Evolutionary conservation across 2,329 filamentous ascomycete species (phyloP), one percentile per base, ranked within the genome.

Genomic region (Hymenoscyphus infarciens): DNA sequence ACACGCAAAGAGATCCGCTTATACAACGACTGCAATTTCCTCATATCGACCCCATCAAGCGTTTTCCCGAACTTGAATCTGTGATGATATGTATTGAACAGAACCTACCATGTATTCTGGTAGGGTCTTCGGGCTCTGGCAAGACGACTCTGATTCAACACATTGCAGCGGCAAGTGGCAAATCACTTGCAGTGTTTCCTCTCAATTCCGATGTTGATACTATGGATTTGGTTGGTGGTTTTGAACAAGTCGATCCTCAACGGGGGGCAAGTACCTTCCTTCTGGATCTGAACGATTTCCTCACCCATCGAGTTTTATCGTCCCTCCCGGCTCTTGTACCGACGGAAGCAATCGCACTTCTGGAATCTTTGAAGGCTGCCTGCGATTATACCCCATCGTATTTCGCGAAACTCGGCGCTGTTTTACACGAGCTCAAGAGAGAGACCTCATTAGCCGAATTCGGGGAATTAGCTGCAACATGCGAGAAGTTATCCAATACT

Each of bases 151-250:
- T 97, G 5, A 79, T 99, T 15, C 83, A 88, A 64, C 88, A 94
- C 66, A 81, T 97, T 31, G 93, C 95, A n/a, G 87, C 89, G 13
- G 78, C 89, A 27, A 85, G 86, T 52, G 95, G 95, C 27, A 89
- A 89, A 61, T 81, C 86, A 1, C 79, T 98, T 3, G 84, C 93
- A 35, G 89, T 92, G 16, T 91, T 98, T 70, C 87, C 93, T 0
- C 86, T 99, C 77, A 99, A 97, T 73, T 89, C 93, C 6, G 96
- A 99, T 70, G 90, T 97, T 54, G 95, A 99, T 75, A 93, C 94
- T 0, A 97, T 97, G 87, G 95, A 99, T 76, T 85, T 99, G 61
- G 91, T 99, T 62, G 95, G 95, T 71, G 95, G 95, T 0, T 99
- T 97, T 73, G 95, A 99, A 75, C 95, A 99, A 76, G 87, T 91